Conservation (phyloP, 257 asterid species). For the Hygrophila difformis region DNA sequence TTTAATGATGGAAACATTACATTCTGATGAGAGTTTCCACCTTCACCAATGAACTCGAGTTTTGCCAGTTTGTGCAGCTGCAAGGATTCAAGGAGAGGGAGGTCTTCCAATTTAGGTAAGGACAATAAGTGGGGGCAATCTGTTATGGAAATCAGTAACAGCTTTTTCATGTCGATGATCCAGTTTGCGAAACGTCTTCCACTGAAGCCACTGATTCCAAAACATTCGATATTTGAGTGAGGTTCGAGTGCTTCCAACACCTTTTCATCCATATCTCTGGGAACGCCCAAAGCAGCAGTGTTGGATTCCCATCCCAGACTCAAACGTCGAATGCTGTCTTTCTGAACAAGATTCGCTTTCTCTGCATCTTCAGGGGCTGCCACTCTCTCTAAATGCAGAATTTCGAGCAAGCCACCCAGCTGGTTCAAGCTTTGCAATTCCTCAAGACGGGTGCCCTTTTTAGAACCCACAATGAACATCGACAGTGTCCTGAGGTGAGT, state of each 20-base stretch:
- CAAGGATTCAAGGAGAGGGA: conserved; percentile 13
- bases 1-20: conserved; percentile 12
- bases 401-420: conserved; percentile 7
- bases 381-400: conserved; percentile 13
- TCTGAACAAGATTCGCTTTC: conserved; percentile 20
- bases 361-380: conserved; percentile 5
- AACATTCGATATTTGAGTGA: conserved; percentile 6
- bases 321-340: conserved; percentile 14
- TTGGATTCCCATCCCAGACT: conserved; percentile 8
- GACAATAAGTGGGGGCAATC: background rate
- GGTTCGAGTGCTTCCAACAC: conserved; percentile 19
- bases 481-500: conserved; percentile 19
- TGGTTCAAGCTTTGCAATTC: conserved; percentile 21
- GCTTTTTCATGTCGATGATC: conserved; percentile 17
- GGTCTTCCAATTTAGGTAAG: conserved; percentile 14
- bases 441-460: conserved; percentile 12
- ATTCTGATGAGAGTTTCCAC: background rate
- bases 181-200: conserved; percentile 11
- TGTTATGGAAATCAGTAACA: background rate
- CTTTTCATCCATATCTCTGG: conserved; percentile 8
- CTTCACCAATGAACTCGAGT: conserved; percentile 12
- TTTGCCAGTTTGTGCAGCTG: conserved; percentile 1
- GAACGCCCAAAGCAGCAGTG: background rate
- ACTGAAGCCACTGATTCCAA: background rate
- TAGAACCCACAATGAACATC: conserved; percentile 18